phyloP scores from a whole-genome alignment of 2,329 filamentous ascomycete genomes.

The Colletotrichum higginsianum region DNA sequence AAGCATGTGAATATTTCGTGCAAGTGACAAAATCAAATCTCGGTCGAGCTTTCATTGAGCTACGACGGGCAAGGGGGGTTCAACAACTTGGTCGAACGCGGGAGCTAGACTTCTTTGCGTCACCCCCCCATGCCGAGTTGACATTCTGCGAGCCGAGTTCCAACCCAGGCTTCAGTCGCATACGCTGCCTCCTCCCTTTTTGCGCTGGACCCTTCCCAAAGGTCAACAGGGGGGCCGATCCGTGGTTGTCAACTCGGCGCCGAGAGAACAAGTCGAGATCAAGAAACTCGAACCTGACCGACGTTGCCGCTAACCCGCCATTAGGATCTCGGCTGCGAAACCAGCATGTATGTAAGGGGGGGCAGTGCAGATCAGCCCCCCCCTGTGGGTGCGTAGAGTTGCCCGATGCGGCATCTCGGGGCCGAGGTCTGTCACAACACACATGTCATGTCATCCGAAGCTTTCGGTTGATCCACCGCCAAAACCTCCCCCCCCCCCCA shows the following conservation, averaged over 20 bases:
- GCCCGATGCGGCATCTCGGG: slow-evolving; percentile 31
- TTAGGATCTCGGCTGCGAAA: neutral
- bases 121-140: neutral
- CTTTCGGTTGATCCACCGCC: slow-evolving; percentile 15
- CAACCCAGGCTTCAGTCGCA: neutral
- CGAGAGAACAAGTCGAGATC: neutral
- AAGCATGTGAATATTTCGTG: neutral
- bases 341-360: too few relatives aligned
- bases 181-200: too few relatives aligned
- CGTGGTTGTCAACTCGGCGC: neutral
- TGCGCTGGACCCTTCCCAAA: too few relatives aligned
- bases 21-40: neutral
- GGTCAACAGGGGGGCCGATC: too few relatives aligned
- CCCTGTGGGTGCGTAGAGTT: neutral
- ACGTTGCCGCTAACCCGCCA: neutral
- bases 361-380: neutral
- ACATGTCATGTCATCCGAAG: neutral
- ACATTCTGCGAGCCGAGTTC: neutral
- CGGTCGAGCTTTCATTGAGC: too few relatives aligned
- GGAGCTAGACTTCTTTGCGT: neutral
- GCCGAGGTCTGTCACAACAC: neutral
- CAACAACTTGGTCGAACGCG: neutral
- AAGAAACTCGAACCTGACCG: too few relatives aligned
- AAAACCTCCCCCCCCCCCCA: neutral
- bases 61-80: neutral